Percentiles rank a stretch among this genome's conserved stretches.
These are phyloP conservation scores for Aspergillus sp. DNA, from an alignment of 2,329 filamentous ascomycete species.

Conservation along the genomic window DNA sequence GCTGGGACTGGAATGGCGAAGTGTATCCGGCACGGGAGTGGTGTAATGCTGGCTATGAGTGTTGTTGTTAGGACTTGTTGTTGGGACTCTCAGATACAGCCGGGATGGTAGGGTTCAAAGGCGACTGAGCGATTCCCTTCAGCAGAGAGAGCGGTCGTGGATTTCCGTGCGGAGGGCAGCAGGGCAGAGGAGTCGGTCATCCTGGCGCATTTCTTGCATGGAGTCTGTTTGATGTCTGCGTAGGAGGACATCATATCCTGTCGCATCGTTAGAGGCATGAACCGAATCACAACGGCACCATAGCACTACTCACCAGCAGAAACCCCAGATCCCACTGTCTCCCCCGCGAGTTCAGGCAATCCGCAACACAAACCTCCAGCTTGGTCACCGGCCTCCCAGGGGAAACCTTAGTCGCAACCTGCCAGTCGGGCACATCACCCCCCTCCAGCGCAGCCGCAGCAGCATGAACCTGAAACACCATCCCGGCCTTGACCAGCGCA, in stretches of 20 bases:
- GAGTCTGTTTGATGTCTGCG: conserved; percentile 28
- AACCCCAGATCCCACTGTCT: conserved; percentile 33
- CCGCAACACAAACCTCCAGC: conserved; percentile 25
- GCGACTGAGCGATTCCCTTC: conserved; percentile 10
- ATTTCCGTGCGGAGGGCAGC: conserved; percentile 30
- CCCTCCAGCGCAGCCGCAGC: conserved; percentile 9
- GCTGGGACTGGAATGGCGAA: conserved; percentile 17
- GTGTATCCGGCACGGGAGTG: conserved; percentile 12
- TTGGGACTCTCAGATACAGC: conserved; percentile 15
- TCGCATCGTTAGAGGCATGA: conserved; percentile 5
- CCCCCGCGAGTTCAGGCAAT: conserved; percentile 25
- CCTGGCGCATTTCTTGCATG: conserved; percentile 30
- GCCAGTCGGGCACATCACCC: conserved; percentile 23
- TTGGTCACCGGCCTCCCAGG: conserved; percentile 20
- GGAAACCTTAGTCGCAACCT: conserved; percentile 19
- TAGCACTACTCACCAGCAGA: conserved; percentile 27
- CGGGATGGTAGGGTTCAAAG: conserved; percentile 29
- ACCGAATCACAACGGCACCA: no score
- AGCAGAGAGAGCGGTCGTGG: conserved; percentile 10
- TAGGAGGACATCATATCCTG: conserved; percentile 38
- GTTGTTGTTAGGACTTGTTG: not conserved
- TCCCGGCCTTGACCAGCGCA: conserved; percentile 23
- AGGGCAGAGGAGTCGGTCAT: conserved; percentile 30
- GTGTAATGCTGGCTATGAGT: conserved; percentile 17
- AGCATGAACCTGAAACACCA: conserved; percentile 25